Evolutionary conservation across 2,329 filamentous ascomycete species (phyloP), one percentile per base, ranked within the genome.

Genomic region (Hortaea sp.): DNA sequence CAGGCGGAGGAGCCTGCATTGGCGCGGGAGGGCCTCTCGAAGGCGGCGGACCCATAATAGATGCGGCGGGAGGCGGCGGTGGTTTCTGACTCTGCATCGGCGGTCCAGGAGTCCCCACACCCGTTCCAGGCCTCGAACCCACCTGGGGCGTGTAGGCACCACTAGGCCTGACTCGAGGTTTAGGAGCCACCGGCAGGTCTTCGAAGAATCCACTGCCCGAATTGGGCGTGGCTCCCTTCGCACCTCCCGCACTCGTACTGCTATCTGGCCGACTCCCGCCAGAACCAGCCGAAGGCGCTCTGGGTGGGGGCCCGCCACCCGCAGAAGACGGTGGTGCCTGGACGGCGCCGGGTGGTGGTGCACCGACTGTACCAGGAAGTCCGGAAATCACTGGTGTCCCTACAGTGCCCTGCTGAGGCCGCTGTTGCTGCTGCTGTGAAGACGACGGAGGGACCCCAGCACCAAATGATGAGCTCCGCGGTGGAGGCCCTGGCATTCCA

Each of bases 401-500:
- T 35, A 35, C n/a, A 9, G 20, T 20, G 20, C 20, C 20, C 20
- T 20, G 20, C 20, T 20, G 20, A 20, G 20, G 11, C 55, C 5
- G 13, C n/a, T 11, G 29, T 20, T 7, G 35, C 28, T 27, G 34
- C 13, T 44, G 45, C 32, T 28, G 13, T 31, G 52, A 46, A 29
- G 48, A 48, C 6, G 43, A 49, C 6, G 20, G 20, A 20, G 32
- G 32, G 9, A n/a, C 32, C 7, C 32, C 32, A 3, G 32, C 32
- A 9, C 32, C 32, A 35, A 35, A 35, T 2, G 32, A 35, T 3
- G 9, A 78, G 55, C 74, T 85, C 55, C 84, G 73, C 10, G 75
- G 74, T 4, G 61, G 59, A 10, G 79, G 78, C 32, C 74, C 69
- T 10, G 74, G 72, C 9, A 52, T n/a, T 35, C 32, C 32, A n/a